A percentile compares a stretch with the other conserved stretches of the same genome.
Conservation (phyloP, 2,329 filamentous ascomycete species). For the Cryphonectria radicalis region DNA sequence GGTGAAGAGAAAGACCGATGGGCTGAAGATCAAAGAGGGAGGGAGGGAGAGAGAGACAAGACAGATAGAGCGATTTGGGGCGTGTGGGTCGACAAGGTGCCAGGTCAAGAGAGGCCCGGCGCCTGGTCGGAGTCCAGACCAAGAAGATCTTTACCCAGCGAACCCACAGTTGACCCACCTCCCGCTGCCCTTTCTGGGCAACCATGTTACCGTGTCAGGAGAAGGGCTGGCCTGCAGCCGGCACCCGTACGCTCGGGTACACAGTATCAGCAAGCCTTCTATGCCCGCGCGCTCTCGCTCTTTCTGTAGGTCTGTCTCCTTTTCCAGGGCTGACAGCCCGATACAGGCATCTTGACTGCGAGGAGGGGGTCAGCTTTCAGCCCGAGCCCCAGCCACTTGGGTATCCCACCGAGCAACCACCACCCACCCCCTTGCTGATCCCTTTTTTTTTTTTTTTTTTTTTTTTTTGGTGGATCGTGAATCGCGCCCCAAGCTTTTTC, state of each 20-base stretch:
- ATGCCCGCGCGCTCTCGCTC: too few relatives aligned
- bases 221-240: neutral
- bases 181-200: neutral
- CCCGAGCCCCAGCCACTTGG: constrained; percentile 1
- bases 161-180: constrained; percentile 1
- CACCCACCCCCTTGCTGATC: neutral
- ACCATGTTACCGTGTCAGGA: neutral
- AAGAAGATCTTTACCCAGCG: neutral
- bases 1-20: neutral
- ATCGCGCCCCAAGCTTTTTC: neutral
- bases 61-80: neutral
- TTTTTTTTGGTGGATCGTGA: neutral
- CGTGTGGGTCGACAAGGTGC: neutral
- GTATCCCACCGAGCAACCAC: neutral
- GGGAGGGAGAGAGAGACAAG: neutral
- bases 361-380: neutral
- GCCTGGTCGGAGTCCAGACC: constrained; percentile 1
- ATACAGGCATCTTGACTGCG: neutral
- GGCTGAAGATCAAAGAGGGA: neutral
- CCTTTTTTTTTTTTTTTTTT: neutral
- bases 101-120: neutral
- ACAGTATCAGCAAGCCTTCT: neutral
- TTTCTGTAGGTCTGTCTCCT: neutral
- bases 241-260: neutral
- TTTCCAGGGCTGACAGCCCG: neutral